These are phyloP conservation scores for Phytophthora pinifolia DNA, from an alignment of 352 stramenopile species.

Conservation along the genomic window DNA sequence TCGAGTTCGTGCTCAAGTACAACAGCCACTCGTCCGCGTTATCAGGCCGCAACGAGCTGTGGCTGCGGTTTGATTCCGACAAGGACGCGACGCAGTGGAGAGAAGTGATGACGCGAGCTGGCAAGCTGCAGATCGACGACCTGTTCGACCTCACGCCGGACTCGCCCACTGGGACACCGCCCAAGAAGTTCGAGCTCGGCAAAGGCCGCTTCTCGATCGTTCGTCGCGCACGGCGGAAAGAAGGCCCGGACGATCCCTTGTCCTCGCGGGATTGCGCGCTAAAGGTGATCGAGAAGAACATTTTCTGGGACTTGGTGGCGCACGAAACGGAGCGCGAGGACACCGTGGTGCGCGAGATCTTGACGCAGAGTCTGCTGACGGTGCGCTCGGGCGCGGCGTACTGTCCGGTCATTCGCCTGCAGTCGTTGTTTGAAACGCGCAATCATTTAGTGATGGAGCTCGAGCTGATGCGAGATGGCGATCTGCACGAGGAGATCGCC, in stretches of 20 bases:
- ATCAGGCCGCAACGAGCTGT: conserved; percentile 57
- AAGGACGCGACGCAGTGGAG: conserved; percentile 46
- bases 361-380: conserved; percentile 79
- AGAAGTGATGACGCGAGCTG: conserved; percentile 35
- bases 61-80: conserved; percentile 57
- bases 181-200: conserved; percentile 71
- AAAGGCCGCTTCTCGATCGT: conserved; percentile 84
- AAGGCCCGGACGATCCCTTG: conserved; percentile 8
- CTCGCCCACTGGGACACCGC: conserved; percentile 32
- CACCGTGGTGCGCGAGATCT: conserved; percentile 80
- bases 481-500: conserved; percentile 87
- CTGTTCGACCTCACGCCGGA: conserved; percentile 67
- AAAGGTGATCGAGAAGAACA: conserved; percentile 94
- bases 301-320: conserved; percentile 89
- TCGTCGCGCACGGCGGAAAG: conserved; percentile 49
- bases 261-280: conserved; percentile 67
- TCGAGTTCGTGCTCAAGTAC: conserved; percentile 64
- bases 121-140: conserved; percentile 59
- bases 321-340: conserved; percentile 86
- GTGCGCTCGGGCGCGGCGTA: conserved; percentile 56
- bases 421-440: conserved; percentile 84
- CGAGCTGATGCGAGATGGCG: conserved; percentile 84
- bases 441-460: conserved; percentile 78
- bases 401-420: conserved; percentile 76
- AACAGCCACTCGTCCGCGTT: conserved; percentile 48